Evolutionary conservation across 805 yeast species (phyloP).

Genomic region (Barnettozyma pratensis): DNA sequence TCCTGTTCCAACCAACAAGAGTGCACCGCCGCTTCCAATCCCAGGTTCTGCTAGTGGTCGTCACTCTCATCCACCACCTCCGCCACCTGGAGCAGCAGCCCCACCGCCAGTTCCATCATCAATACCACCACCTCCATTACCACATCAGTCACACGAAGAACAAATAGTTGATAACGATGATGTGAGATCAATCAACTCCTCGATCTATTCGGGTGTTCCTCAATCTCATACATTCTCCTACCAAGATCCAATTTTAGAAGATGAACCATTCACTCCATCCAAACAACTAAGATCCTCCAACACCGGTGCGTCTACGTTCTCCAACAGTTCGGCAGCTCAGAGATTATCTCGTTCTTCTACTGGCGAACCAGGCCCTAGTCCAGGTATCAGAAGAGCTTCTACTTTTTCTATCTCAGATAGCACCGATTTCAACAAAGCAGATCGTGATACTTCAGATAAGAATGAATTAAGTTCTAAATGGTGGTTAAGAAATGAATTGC

Average conservation of each 20-base stretch:
- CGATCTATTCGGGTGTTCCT: slow-evolving; percentile 2
- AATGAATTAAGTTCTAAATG: slow-evolving; percentile 41
- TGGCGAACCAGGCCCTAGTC: slow-evolving; percentile 3
- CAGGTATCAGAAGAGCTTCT: slow-evolving; percentile 14
- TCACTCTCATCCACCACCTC: not conserved
- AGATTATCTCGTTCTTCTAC: slow-evolving; percentile 9
- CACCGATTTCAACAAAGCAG: not conserved
- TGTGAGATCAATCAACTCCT: slow-evolving; percentile 6
- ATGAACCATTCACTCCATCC: slow-evolving; percentile 2
- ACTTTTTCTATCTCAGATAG: slow-evolving; percentile 12
- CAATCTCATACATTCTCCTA: not conserved
- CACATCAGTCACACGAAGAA: slow-evolving; percentile 2
- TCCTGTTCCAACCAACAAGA: slow-evolving; percentile 2
- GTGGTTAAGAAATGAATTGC: slow-evolving; percentile 61
- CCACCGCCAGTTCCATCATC: not conserved
- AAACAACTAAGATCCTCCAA: slow-evolving; percentile 4
- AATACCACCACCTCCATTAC: slow-evolving; percentile 6
- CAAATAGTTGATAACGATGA: slow-evolving; percentile 1
- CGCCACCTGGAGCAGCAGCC: not conserved
- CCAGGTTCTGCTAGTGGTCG: not conserved
- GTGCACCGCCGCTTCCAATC: slow-evolving; percentile 3
- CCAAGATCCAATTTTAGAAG: not conserved
- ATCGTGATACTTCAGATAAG: not conserved
- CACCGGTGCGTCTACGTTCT: slow-evolving; percentile 4
- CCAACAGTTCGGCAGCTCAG: slow-evolving; percentile 5